These are phyloP conservation scores for Metrosideros polymorpha DNA, from an alignment of 441 rosid genomes.

Conservation along the genomic window DNA sequence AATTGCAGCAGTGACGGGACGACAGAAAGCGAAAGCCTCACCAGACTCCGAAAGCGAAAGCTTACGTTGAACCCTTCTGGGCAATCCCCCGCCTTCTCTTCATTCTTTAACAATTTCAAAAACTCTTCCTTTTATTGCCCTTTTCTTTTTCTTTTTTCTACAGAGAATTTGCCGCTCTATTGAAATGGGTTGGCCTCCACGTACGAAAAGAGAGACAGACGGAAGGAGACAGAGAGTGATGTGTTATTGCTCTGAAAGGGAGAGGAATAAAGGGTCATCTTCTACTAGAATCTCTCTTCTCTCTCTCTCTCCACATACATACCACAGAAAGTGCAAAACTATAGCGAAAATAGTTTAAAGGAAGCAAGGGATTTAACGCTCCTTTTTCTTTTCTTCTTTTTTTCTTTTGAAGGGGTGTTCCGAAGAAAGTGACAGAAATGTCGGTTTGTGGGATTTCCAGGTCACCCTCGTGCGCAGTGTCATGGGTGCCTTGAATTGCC, in stretches of 20 bases:
- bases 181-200: not conserved
- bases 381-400: not conserved
- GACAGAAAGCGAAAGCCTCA: conserved; percentile 24
- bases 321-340: not conserved
- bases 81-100: not conserved
- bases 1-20: conserved; percentile 5
- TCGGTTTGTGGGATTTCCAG: conserved; percentile 16
- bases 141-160: not conserved
- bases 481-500: not conserved
- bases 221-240: not conserved
- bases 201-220: not conserved
- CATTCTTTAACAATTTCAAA: not conserved
- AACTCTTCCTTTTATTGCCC: not conserved
- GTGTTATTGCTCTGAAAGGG: not conserved
- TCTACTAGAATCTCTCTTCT: conserved; percentile 14
- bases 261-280: conserved; percentile 29
- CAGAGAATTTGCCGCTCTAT: not conserved
- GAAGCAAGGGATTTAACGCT: not conserved
- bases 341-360: not conserved
- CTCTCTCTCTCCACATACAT: conserved; percentile 3
- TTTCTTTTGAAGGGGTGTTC: not conserved
- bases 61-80: not conserved
- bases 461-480: not conserved
- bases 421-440: conserved; percentile 1
- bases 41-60: conserved; percentile 29